Evolutionary conservation across 2,329 filamentous ascomycete species (phyloP).

Genomic region (Aspergillus sp.): DNA sequence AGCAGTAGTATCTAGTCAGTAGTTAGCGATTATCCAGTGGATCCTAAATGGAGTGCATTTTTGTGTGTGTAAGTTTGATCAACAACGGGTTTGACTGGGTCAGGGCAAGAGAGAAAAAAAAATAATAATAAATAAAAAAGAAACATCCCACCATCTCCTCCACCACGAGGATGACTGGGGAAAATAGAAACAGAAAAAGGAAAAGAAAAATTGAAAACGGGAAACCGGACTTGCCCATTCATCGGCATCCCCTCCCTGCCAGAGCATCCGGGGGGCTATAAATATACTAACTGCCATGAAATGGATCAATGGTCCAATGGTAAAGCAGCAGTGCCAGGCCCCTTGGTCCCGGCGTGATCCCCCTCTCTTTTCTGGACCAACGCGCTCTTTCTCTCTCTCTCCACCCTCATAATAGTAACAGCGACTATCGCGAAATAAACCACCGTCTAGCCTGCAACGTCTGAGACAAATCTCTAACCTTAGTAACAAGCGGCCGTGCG

Average conservation of each 20-base stretch:
- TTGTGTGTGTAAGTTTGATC: background rate
- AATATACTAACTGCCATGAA: background rate
- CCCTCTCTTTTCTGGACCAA: background rate
- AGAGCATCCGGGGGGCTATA: conserved; percentile 4
- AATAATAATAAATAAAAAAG: background rate
- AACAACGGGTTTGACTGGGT: background rate
- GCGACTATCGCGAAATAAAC: conserved; percentile 10
- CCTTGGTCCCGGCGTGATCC: conserved; percentile 4
- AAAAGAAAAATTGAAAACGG: background rate
- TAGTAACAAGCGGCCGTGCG: conserved; percentile 21
- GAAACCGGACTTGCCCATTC: background rate
- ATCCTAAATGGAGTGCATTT: background rate
- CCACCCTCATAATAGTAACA: conserved; percentile 13
- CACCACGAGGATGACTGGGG: background rate
- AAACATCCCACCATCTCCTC: too few relatives aligned
- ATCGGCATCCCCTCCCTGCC: background rate
- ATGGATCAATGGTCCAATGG: conserved; percentile 1
- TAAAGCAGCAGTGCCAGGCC: background rate
- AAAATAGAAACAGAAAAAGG: background rate
- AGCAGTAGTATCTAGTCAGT: background rate
- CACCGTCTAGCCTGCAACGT: conserved; percentile 12
- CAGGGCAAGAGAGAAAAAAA: background rate
- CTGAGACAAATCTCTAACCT: conserved; percentile 28
- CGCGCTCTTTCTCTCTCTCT: background rate
- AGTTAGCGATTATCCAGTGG: background rate